Evolutionary conservation across 169 alveolate genomes (phyloP).

Genomic region (Cryptosporidium sp.): DNA sequence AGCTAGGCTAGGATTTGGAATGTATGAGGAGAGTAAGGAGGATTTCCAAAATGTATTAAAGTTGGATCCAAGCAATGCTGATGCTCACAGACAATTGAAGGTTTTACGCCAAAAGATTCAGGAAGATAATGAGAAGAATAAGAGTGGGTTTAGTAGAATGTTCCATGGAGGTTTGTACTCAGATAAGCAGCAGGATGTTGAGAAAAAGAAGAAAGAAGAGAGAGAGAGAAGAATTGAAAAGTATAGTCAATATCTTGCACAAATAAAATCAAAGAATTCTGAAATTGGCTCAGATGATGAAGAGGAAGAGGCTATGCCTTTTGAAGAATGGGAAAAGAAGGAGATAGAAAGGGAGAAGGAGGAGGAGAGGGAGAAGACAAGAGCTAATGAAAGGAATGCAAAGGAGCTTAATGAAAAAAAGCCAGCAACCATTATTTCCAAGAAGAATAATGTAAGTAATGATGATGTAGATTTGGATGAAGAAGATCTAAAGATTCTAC

Average conservation of each 20-base stretch:
- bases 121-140: conserved; percentile 79
- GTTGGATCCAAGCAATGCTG: conserved; percentile 78
- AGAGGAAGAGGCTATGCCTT: conserved; percentile 70
- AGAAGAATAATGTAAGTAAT: conserved; percentile 77
- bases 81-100: conserved; percentile 77
- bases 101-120: conserved; percentile 73
- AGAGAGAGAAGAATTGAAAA: conserved; percentile 80
- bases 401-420: conserved; percentile 78
- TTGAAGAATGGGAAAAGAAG: conserved; percentile 83
- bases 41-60: conserved; percentile 74
- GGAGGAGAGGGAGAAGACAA: conserved; percentile 77
- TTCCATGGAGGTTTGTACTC: conserved; percentile 82
- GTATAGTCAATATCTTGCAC: conserved; percentile 81
- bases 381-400: conserved; percentile 76
- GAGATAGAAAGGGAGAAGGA: conserved; percentile 80
- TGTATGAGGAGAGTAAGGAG: conserved; percentile 79
- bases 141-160: conserved; percentile 84
- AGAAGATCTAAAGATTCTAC: conserved; percentile 86
- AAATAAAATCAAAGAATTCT: conserved; percentile 77
- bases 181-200: conserved; percentile 86
- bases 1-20: conserved; percentile 77
- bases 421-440: conserved; percentile 59
- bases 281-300: conserved; percentile 75
- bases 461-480: conserved; percentile 83
- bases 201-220: conserved; percentile 78